These are phyloP conservation scores for Fusarium compactum DNA, from an alignment of 2,329 filamentous ascomycete genomes.

Conservation along the genomic window DNA sequence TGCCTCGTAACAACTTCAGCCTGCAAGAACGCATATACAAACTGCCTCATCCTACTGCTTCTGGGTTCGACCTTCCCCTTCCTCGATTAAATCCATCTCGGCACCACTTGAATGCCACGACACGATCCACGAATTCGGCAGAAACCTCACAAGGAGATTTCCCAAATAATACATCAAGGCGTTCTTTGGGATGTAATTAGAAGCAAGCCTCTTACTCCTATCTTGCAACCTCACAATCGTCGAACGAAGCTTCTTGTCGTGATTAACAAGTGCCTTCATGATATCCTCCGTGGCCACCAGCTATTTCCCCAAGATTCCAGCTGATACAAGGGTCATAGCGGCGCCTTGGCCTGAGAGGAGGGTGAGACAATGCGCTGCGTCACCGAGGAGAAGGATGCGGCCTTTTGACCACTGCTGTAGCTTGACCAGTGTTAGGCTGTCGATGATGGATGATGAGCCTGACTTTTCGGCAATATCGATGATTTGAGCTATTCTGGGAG, in stretches of 20 bases:
- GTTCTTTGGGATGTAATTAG: neutral
- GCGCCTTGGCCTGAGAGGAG: neutral
- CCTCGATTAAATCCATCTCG: neutral
- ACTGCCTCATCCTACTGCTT: no score
- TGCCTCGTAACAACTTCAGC: no score
- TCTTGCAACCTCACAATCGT: neutral
- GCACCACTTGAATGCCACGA: neutral
- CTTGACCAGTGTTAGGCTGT: neutral
- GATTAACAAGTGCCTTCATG: accelerated
- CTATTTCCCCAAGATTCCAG: neutral
- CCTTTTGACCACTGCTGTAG: neutral
- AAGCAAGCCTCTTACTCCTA: neutral
- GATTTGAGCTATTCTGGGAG: neutral
- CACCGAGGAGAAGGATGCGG: neutral
- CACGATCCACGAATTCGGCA: neutral
- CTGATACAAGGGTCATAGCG: neutral
- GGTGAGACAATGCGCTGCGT: neutral
- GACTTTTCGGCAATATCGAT: neutral
- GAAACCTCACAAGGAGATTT: neutral
- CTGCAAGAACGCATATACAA: no score
- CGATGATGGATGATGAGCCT: neutral
- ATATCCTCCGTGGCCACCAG: neutral
- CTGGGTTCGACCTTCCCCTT: neutral
- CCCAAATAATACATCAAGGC: no score
- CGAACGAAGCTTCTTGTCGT: neutral